Base-by-base conservation (phyloP, 2,329 filamentous ascomycete species). In the Pestalotiopsis sp. region DNA sequence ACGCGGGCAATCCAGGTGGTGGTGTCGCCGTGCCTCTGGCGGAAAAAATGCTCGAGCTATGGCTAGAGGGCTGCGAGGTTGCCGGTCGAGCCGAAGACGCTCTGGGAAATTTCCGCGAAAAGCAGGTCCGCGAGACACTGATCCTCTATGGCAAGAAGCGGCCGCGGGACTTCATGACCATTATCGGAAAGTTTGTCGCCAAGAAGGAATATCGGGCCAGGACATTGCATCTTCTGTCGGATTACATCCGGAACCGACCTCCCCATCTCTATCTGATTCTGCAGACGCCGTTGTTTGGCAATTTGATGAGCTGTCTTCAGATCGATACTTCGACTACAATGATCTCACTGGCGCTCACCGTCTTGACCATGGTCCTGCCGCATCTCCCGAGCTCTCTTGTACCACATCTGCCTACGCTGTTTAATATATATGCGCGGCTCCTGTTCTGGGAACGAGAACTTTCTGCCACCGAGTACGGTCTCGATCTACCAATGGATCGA, bases 401-500 rank as follows among this genome's bases (percentile, higher is more conserved):
- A 2, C 85, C 88, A 0, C 87, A 91, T 75, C 84, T 96, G 5
- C 90, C 92, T 38, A 88, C 89, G 23, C 83, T 96, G 20, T 96
- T 95, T 84, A 91, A 94, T 70, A 91, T 96, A 66, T 96, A 96
- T 78, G 92, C 91, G 67, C 86, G 94, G 63, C 80, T 95, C 59
- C 81, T 96, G 0, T 96, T 95, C 76, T 96, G 93, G 92, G 91
- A 94, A 73, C 81, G 83, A 63, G 85, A 87, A 69, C 79, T 83
- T 12, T 82, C 82, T 4, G 77, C 79, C 12, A 74, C 78, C n/a
- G 76, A 81, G 52, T 80, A 81, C 20, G 76, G 79, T 13, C 73
- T 77, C 7, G 76, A 81, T 45, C 81, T 84, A n/a, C 81, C 82
- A 41, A 76, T 74, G 12, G 82, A 84, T 52, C 76, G 70, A 57